These are phyloP conservation scores for Sonneratia caseolaris DNA, from an alignment of 345 rosid genomes.

Conservation along the genomic window DNA sequence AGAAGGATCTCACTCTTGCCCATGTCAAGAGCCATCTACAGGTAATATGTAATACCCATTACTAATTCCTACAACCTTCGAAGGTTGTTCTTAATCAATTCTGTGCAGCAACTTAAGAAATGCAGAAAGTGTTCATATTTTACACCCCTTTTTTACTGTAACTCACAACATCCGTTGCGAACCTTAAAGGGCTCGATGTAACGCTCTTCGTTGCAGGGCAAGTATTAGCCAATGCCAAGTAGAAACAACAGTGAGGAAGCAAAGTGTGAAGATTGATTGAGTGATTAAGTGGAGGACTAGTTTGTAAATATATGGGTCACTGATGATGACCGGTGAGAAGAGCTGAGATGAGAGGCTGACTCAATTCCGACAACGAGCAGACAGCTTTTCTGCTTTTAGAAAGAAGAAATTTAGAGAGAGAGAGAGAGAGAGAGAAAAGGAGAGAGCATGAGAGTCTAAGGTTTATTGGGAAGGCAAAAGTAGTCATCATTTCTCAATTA, in stretches of 20 bases:
- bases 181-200: too few species aligned
- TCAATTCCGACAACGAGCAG: constrained; percentile 18
- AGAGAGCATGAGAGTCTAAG: too few species aligned
- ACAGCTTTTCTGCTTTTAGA: constrained; percentile 27
- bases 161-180: too few species aligned
- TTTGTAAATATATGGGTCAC: too few species aligned
- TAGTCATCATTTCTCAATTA: constrained; percentile 78
- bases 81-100: too few species aligned
- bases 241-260: not conserved
- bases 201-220: not conserved
- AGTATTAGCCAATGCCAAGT: not conserved
- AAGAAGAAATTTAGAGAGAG: constrained; percentile 10
- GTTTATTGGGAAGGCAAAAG: constrained; percentile 21
- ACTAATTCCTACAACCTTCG: not conserved
- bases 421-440: not conserved
- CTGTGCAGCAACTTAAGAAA: too few species aligned
- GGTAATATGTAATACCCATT: constrained; percentile 23
- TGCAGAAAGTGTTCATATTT: too few species aligned
- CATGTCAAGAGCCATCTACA: constrained; percentile 91
- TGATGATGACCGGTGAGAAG: too few species aligned
- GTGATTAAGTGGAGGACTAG: constrained; percentile 18
- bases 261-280: not conserved
- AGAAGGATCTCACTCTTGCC: constrained; percentile 81
- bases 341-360: not conserved
- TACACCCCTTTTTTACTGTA: too few species aligned